These are phyloP conservation scores for Coelastrella sp. DNA, from an alignment of 139 green algal genomes.

Conservation along the genomic window DNA sequence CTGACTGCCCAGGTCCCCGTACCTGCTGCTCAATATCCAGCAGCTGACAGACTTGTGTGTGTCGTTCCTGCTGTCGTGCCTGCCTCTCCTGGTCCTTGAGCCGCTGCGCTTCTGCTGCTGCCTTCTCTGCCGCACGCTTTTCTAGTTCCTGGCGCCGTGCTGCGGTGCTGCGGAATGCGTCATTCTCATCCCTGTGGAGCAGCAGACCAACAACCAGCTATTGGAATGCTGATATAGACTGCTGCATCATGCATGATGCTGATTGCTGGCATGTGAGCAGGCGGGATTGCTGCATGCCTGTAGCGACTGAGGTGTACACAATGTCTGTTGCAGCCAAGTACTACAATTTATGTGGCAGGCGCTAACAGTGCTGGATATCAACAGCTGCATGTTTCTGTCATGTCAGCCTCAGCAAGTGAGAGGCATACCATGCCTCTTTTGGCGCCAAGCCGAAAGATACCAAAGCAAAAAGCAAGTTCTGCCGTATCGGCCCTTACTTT, in stretches of 20 bases:
- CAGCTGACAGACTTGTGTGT: conserved; percentile 13
- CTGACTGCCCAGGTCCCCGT: not conserved
- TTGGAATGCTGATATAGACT: not conserved
- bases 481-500: not conserved
- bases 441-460: no score
- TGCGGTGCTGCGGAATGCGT: conserved; percentile 10
- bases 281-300: no score
- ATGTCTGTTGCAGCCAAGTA: no score
- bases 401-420: no score
- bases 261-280: no score
- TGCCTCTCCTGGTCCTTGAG: not conserved
- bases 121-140: conserved; percentile 14
- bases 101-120: conserved; percentile 13
- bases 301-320: no score
- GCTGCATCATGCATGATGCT: not conserved
- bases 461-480: no score
- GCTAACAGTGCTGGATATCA: no score
- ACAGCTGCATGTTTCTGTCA: no score
- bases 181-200: conserved; percentile 16
- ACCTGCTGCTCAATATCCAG: conserved; percentile 39
- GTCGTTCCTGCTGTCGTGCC: not conserved
- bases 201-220: not conserved
- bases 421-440: no score
- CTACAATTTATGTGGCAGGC: no score
- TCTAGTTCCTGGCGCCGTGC: conserved; percentile 33